Evolutionary conservation across 306 rosid genomes (phyloP).

Genomic region (Trifolium subterraneum): DNA sequence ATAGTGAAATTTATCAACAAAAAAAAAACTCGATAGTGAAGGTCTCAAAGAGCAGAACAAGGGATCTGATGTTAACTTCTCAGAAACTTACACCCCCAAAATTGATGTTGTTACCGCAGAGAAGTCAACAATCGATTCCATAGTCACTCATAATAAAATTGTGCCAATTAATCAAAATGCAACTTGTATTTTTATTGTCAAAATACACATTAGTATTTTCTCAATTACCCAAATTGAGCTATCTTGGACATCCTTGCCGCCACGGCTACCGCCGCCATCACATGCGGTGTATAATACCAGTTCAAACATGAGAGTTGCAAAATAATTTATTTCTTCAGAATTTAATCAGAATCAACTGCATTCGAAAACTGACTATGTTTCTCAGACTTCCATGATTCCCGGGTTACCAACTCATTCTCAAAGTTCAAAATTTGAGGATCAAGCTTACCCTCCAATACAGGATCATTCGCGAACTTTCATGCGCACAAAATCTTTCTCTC

Average conservation of each 20-base stretch:
- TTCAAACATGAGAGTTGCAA: conserved; percentile 49
- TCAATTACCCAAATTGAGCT: too few relatives aligned
- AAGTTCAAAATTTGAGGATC: conserved; percentile 56
- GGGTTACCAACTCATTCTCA: conserved; percentile 50
- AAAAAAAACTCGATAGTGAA: too few relatives aligned
- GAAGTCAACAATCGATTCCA: too few relatives aligned
- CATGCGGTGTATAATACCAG: conserved; percentile 45
- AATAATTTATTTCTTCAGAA: conserved; percentile 56
- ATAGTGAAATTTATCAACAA: too few relatives aligned
- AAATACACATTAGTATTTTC: too few relatives aligned
- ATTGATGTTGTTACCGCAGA: too few relatives aligned
- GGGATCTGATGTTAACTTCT: too few relatives aligned
- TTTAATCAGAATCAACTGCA: conserved; percentile 59
- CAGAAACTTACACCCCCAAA: too few relatives aligned
- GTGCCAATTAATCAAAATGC: too few relatives aligned
- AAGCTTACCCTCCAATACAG: conserved; percentile 53
- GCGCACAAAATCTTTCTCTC: conserved; percentile 54
- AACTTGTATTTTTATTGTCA: too few relatives aligned
- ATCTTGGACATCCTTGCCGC: conserved; percentile 65
- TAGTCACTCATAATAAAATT: too few relatives aligned
- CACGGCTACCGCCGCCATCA: conserved; percentile 49
- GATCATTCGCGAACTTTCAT: conserved; percentile 53
- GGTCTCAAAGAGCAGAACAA: too few relatives aligned
- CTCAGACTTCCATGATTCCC: conserved; percentile 57
- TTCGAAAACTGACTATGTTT: conserved; percentile 54